Conservation (phyloP, 495 filamentous ascomycete species). For the Glonium stellatum region DNA sequence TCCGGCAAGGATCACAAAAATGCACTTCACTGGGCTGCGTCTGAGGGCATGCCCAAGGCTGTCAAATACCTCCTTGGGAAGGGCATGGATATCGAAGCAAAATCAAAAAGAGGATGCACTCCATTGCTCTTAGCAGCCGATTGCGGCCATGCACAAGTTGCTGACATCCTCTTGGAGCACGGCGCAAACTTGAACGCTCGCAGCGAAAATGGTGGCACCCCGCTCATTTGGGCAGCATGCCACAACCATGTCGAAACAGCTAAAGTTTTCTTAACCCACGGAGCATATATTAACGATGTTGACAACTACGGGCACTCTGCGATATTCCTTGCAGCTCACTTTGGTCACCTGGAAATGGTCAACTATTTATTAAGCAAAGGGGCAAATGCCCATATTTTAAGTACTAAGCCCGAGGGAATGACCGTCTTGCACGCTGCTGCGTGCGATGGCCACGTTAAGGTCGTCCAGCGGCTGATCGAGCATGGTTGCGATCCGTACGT, state of each 20-base stretch:
- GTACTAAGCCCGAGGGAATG: conserved; percentile 3
- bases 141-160: conserved; percentile 2
- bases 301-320: conserved; percentile 5
- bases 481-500: conserved; percentile 6
- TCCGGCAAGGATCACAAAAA: conserved; percentile 10
- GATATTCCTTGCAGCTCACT: conserved; percentile 16
- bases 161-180: conserved; percentile 8
- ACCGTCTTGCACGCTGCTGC: conserved; percentile 10
- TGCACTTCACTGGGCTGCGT: conserved; percentile 14
- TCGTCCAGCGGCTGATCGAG: conserved; percentile 7
- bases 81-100: conserved; percentile 12
- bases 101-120: conserved; percentile 8
- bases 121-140: conserved; percentile 12
- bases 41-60: conserved; percentile 5
- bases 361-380: conserved; percentile 3
- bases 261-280: conserved; percentile 5
- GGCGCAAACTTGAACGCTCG: conserved; percentile 5
- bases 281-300: conserved; percentile 7
- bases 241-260: conserved; percentile 10
- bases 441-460: not conserved
- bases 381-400: conserved; percentile 8
- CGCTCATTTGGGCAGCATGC: conserved; percentile 13
- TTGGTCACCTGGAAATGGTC: conserved; percentile 8
- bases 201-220: conserved; percentile 14
- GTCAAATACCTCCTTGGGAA: conserved; percentile 7